Percentiles rank a stretch among this genome's conserved stretches.
phyloP scores from a whole-genome alignment of 2,329 filamentous ascomycete genomes.

The Microdochium trichocladiopsis region DNA sequence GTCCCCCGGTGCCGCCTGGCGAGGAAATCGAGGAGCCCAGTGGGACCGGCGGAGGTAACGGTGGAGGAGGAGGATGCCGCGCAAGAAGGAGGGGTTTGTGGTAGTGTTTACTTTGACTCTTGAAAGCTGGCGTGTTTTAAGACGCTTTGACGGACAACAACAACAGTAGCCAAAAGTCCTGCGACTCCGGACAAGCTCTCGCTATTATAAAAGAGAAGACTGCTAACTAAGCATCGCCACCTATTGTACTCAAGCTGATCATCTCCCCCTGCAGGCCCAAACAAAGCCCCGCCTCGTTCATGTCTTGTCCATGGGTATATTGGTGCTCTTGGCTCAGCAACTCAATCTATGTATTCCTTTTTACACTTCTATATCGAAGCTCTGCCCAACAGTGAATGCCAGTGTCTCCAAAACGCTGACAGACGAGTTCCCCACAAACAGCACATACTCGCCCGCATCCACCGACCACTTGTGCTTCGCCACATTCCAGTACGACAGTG shows the following conservation, averaged over 20 bases:
- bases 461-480: conserved; percentile 57
- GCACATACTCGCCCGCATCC: conserved; percentile 58
- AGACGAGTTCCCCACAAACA: conserved; percentile 37
- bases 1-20: conserved; percentile 1
- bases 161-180: too few relatives aligned
- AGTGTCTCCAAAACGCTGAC: neutral
- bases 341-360: neutral
- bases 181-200: too few relatives aligned
- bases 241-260: too few relatives aligned
- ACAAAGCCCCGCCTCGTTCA: too few relatives aligned
- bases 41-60: neutral
- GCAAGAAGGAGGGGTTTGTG: neutral
- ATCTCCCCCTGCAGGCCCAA: too few relatives aligned
- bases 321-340: too few relatives aligned
- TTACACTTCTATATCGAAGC: neutral
- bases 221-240: too few relatives aligned
- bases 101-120: too few relatives aligned
- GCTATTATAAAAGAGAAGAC: too few relatives aligned
- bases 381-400: neutral
- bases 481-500: conserved; percentile 61
- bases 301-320: too few relatives aligned
- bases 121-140: too few relatives aligned
- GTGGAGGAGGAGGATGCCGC: neutral
- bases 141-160: too few relatives aligned
- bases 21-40: neutral